Evolutionary conservation across 805 yeast genomes (phyloP).

Genomic region (Debaryomyces maramus): DNA sequence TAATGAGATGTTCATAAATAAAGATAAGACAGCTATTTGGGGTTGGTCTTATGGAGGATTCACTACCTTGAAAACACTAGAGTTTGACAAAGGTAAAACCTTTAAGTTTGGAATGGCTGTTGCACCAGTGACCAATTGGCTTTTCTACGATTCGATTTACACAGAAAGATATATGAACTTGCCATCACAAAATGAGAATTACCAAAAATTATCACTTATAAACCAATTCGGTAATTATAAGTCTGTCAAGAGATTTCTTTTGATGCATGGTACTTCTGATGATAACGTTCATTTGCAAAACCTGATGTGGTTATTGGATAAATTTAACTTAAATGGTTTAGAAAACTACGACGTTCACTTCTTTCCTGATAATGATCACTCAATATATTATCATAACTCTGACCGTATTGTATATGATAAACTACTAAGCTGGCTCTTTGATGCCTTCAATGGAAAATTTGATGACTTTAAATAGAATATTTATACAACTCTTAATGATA

Average conservation of each 20-base stretch:
- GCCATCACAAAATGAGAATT: constrained; percentile 73
- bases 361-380: constrained; percentile 92
- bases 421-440: constrained; percentile 63
- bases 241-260: constrained; percentile 61
- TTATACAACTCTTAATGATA: neutral
- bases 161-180: constrained; percentile 93
- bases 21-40: constrained; percentile 77
- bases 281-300: constrained; percentile 97
- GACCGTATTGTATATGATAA: constrained; percentile 69
- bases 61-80: constrained; percentile 85
- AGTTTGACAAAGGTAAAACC: constrained; percentile 68
- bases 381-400: constrained; percentile 79
- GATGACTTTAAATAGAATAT: constrained; percentile 5
- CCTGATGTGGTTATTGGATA: constrained; percentile 73
- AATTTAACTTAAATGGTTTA: constrained; percentile 51
- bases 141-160: constrained; percentile 85
- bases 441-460: constrained; percentile 48
- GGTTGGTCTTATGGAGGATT: constrained; percentile 99
- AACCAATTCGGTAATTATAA: constrained; percentile 56
- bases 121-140: constrained; percentile 97
- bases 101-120: constrained; percentile 92
- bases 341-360: constrained; percentile 82
- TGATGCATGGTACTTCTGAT: constrained; percentile 97
- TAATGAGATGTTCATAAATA: constrained; percentile 50
- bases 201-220: constrained; percentile 53